Evolutionary conservation across 2,329 filamentous ascomycete genomes (phyloP).

Genomic region (Chaetomiaceae sp.): DNA sequence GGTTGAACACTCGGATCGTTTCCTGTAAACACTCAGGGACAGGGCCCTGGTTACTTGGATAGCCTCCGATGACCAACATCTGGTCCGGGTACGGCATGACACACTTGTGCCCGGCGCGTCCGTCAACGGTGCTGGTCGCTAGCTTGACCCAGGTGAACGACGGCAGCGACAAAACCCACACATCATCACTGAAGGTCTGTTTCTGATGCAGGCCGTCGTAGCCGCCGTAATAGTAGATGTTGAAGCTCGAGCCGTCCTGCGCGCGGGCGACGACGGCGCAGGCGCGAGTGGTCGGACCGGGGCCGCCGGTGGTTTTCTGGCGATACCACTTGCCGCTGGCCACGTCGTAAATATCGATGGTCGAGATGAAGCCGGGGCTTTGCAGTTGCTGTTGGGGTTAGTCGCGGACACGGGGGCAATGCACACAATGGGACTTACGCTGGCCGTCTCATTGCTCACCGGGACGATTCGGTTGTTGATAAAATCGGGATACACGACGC

Average conservation of each 20-base stretch:
- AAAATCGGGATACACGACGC: conserved; percentile 60
- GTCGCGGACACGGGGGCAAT: not conserved
- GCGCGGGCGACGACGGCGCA: conserved; percentile 72
- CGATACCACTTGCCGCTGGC: conserved; percentile 61
- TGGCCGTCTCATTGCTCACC: conserved; percentile 33
- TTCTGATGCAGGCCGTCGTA: conserved; percentile 50
- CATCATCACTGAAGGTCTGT: conserved; percentile 53
- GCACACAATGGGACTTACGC: conserved; percentile 32
- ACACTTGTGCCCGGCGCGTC: conserved; percentile 69
- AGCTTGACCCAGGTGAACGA: conserved; percentile 72
- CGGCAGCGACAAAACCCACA: conserved; percentile 77
- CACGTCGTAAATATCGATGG: conserved; percentile 74
- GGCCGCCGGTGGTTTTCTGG: conserved; percentile 59
- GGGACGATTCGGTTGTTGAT: conserved; percentile 28
- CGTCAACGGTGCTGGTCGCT: conserved; percentile 41
- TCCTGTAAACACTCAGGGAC: conserved; percentile 43
- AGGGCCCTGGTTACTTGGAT: conserved; percentile 33
- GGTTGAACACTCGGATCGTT: conserved; percentile 66
- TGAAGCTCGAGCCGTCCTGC: conserved; percentile 67
- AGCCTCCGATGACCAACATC: conserved; percentile 74
- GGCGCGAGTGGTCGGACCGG: conserved; percentile 54
- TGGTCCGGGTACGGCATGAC: conserved; percentile 72
- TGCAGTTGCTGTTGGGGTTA: conserved; percentile 47
- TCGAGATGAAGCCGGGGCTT: conserved; percentile 66
- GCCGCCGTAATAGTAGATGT: conserved; percentile 81